Evolutionary conservation across 495 filamentous ascomycete species (phyloP), one percentile per base, ranked within the genome.

Genomic region (Jackrogersella multiformis): DNA sequence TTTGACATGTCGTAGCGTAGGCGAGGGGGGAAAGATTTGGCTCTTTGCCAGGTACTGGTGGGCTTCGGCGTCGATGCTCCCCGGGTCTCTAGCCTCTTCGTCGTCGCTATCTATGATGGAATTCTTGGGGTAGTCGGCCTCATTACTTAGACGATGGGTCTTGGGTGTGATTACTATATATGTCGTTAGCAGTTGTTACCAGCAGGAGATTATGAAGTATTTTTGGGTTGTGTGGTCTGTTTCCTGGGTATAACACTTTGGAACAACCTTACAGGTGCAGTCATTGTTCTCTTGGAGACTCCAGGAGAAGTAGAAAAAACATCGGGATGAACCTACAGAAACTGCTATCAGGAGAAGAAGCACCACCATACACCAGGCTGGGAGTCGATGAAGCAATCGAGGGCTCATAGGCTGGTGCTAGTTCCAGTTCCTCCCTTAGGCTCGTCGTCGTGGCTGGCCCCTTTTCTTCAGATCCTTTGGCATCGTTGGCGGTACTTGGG

Each of bases 321-420:
- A 35, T 49, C 21, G 54, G 12, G 9, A 63, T 49, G 34, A 34
- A 58, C 59, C 70, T 66, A 56, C 76, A 23, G 21, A 77, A 32
- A 53, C 77, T 81, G 56, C 76, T 69, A 15, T 71, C 69, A 16
- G 76, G 77, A 26, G 79, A 81, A 2, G 77, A 74, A 8, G 70
- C 73, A 15, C 53, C 63, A 21, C 79, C 77, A 16, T 63, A 69
- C 56, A 73, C 74, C 9, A 81, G 39, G 5, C 64, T 78, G 16
- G 79, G 79, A 15, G 79, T 79, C 7, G 78, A 76, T 8, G 78
- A 78, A 36, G 76, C 70, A 21, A 73, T 76, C 23, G 76, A 76
- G 2, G 56, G 20, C 9, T 60, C 67, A 9, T 70, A 70, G 12
- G 10, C 49, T 41, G 49, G 45, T 28, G 10, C 23, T 23, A 45